phyloP scores from a whole-genome alignment of 2,329 filamentous ascomycete species.

The Talaromyces sp. region DNA sequence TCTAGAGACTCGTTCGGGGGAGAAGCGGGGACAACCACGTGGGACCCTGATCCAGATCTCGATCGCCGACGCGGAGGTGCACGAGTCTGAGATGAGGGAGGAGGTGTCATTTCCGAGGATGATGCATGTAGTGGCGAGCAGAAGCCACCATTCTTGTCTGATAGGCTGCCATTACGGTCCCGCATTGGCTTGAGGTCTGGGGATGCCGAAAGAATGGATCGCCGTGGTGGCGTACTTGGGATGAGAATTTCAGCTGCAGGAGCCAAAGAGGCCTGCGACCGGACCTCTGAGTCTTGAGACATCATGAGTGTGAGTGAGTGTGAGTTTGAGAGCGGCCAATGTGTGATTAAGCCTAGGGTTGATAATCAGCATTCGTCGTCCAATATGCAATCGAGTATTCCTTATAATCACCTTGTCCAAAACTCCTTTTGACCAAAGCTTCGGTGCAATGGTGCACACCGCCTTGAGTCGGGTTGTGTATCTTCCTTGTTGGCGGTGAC shows the following conservation, averaged over 20 bases:
- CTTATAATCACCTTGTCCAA: conserved; percentile 2
- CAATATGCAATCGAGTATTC: neutral
- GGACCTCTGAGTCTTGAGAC: conserved; percentile 30
- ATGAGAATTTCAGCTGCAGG: conserved; percentile 38
- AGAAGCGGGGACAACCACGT: conserved; percentile 45
- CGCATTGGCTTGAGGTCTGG: conserved; percentile 32
- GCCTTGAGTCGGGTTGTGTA: neutral
- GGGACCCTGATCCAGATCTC: conserved; percentile 35
- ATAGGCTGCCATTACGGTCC: conserved; percentile 31
- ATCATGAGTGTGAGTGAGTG: conserved; percentile 22
- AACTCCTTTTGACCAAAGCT: neutral
- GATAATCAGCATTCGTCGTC: neutral
- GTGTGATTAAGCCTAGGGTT: neutral
- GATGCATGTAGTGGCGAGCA: conserved; percentile 45
- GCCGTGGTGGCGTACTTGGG: conserved; percentile 34
- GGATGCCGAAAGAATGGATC: conserved; percentile 34
- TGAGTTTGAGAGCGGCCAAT: neutral
- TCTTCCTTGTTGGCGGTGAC: neutral
- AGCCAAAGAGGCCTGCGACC: conserved; percentile 35
- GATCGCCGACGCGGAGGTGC: conserved; percentile 42
- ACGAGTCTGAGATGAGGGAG: conserved; percentile 58
- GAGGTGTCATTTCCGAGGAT: conserved; percentile 57
- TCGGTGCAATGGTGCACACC: neutral
- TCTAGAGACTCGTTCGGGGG: conserved; percentile 47
- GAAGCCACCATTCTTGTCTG: conserved; percentile 30